Base-by-base conservation (phyloP, 768 basidiomycete genomes). In the Pluteus cervinus region DNA sequence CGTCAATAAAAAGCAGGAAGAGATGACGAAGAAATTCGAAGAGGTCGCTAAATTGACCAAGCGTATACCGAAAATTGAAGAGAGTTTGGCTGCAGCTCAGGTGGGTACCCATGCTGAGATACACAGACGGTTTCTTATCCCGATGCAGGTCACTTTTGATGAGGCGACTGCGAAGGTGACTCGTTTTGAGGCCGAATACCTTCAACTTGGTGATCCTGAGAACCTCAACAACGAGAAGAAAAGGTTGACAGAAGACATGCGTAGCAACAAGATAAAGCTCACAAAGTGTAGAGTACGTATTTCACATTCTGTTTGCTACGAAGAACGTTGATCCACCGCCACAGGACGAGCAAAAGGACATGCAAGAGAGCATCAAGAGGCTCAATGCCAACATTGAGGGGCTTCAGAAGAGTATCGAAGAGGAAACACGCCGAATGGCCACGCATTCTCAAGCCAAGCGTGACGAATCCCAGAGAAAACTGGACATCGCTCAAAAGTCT, bases 1-100 rank as follows among this genome's bases (percentile, higher is more conserved):
- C 49, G 86, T 94, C 15, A 69, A 66, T 10, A 60, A 62, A 7
- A 91, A 92, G 54, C 71, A 86, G 55, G 58, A 63, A 33, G 86
- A 80, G 51, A 40, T 79, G 54, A 49, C 50, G 33, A 45, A 49
- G 15, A 63, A 69, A 36, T 37, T 60, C 25, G 49, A 56, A 25
- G 66, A 68, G 31, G 58, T 51, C 4, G 66, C 60, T 1, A 66
- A 56, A 47, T 28, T 57, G 32, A 42, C 52, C 24, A 49, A 54
- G 8, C 53, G 64, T 17, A 28, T 69, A 11, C 63, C 66, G 14
- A 67, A 61, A 47, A 61, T 71, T 33, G 45, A 66, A 45, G 54
- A 56, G 21, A 51, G 39, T 28, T 37, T 69, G 21, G 48, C 48
- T 6, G 46, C 41, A n/a, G 65, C 64, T 11, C 43, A 62, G 49